A percentile compares a stretch with the other conserved stretches of the same genome.
phyloP scores from a whole-genome alignment of 2,329 filamentous ascomycete species.

The Pseudopyricularia cyperi region DNA sequence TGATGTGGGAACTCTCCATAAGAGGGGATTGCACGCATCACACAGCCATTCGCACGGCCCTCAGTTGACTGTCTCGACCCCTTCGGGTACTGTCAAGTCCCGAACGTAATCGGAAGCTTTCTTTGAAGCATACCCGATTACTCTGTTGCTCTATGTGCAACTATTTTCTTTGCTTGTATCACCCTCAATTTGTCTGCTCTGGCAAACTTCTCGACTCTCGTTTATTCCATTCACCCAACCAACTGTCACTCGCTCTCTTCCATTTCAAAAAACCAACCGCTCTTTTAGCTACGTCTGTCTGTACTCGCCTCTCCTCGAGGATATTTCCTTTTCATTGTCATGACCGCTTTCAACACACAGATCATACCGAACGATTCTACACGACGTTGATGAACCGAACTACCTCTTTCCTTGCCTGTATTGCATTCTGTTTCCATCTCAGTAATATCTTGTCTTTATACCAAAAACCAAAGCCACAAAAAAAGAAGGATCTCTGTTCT shows the following conservation, averaged over 20 bases:
- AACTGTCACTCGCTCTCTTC: background rate
- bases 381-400: conserved; percentile 4
- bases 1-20: conserved; percentile 50
- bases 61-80: conserved; percentile 6
- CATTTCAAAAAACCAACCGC: background rate
- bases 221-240: background rate
- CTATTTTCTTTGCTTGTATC: too few species aligned
- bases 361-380: background rate
- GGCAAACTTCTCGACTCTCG: background rate
- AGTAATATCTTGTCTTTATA: background rate
- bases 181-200: background rate
- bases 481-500: too few species aligned
- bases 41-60: conserved; percentile 8
- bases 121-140: background rate
- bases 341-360: background rate
- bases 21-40: conserved; percentile 26
- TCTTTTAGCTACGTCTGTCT: background rate
- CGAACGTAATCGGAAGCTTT: background rate
- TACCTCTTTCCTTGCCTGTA: conserved; percentile 2
- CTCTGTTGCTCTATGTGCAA: background rate
- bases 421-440: background rate
- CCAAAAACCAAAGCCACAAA: conserved; percentile 2
- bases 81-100: background rate
- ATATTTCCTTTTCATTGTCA: background rate
- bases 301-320: background rate